Evolutionary conservation across 2,329 filamentous ascomycete species (phyloP).

Genomic region (Fusarium liriodendri): DNA sequence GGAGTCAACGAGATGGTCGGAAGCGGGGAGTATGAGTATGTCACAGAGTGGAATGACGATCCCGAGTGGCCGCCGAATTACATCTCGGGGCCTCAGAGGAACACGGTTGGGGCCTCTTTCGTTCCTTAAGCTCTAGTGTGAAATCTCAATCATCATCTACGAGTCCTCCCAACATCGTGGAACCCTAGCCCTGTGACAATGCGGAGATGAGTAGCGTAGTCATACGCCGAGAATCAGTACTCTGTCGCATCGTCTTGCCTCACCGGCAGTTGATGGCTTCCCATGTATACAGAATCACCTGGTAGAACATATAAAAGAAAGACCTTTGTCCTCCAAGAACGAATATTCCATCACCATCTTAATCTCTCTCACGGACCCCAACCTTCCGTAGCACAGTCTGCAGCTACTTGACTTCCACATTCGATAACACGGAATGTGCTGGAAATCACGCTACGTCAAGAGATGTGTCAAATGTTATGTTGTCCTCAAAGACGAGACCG

Average conservation of each 20-base stretch:
- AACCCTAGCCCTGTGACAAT: neutral
- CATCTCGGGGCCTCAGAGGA: slow-evolving; percentile 1
- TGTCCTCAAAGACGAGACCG: neutral
- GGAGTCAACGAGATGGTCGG: slow-evolving; percentile 1
- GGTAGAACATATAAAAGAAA: neutral
- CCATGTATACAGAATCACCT: neutral
- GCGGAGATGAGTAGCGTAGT: neutral
- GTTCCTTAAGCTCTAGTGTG: neutral
- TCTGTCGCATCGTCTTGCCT: neutral
- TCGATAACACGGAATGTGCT: neutral
- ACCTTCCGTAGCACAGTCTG: neutral
- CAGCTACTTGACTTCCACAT: neutral
- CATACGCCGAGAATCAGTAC: neutral
- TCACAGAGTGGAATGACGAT: neutral
- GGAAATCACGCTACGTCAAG: neutral
- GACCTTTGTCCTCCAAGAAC: neutral
- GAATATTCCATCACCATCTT: neutral
- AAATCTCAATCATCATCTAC: too few relatives aligned
- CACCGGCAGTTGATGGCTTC: neutral
- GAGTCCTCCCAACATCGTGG: too few relatives aligned
- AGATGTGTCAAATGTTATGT: neutral
- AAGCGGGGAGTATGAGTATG: slow-evolving; percentile 10
- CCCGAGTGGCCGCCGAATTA: slow-evolving; percentile 5
- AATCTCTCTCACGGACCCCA: neutral
- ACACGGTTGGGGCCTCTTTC: neutral